phyloP scores from a whole-genome alignment of 164 flowering plant species.

The Brasenia schreberi region DNA sequence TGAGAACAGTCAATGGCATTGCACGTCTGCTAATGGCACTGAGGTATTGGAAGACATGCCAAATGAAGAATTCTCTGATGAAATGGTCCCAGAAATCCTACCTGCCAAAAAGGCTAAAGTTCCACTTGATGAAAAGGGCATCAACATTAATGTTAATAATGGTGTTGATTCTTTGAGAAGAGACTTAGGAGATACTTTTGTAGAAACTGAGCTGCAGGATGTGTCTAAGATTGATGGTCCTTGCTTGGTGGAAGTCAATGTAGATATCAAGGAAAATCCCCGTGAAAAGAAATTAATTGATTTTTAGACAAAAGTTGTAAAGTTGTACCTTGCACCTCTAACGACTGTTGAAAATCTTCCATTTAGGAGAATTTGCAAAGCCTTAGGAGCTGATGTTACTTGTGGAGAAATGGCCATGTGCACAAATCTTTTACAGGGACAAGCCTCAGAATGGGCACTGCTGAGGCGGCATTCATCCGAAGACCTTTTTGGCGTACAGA shows the following conservation, averaged over 20 bases:
- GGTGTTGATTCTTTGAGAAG: slow-evolving; percentile 13
- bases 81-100: too few species aligned
- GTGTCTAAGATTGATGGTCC: slow-evolving; percentile 7
- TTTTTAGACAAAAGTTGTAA: slow-evolving; percentile 71
- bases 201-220: slow-evolving; percentile 14
- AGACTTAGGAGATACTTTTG: slow-evolving; percentile 11
- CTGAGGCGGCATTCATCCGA: slow-evolving; percentile 86
- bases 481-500: slow-evolving; percentile 89
- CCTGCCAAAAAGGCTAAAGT: too few species aligned
- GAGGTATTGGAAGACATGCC: too few species aligned
- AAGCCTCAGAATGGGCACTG: slow-evolving; percentile 98
- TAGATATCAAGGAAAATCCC: slow-evolving; percentile 49
- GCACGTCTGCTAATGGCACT: too few species aligned
- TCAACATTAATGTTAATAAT: too few species aligned
- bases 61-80: too few species aligned
- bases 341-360: slow-evolving; percentile 99
- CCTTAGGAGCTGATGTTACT: slow-evolving; percentile 86
- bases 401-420: slow-evolving; percentile 99
- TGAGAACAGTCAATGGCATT: slow-evolving; percentile 9
- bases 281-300: slow-evolving; percentile 91
- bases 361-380: slow-evolving; percentile 82
- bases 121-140: too few species aligned
- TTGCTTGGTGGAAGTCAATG: slow-evolving; percentile 28
- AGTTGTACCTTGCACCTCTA: slow-evolving; percentile 90
- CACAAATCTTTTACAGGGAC: slow-evolving; percentile 93